phyloP scores from a whole-genome alignment of 2,329 filamentous ascomycete species.

The Ploettnerulaceae sp. region DNA sequence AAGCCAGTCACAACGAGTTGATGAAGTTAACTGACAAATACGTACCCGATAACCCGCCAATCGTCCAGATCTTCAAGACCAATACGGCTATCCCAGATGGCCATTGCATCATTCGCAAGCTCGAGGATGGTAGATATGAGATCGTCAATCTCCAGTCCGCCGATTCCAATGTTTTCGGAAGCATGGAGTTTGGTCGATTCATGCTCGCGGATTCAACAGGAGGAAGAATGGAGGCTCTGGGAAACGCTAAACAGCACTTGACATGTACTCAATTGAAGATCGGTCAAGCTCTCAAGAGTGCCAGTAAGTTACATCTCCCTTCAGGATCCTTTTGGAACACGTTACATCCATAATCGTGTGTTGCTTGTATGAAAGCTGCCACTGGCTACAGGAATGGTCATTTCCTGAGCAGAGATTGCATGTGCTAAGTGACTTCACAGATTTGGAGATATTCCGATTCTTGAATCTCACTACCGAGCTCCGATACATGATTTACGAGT shows the following conservation, averaged over 20 bases:
- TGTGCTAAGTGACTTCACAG: neutral
- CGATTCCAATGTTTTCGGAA: neutral
- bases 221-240: neutral
- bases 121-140: constrained; percentile 1
- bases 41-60: too few species aligned
- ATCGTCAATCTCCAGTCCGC: neutral
- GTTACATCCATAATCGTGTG: too few species aligned
- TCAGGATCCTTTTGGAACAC: too few species aligned
- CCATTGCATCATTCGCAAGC: constrained; percentile 1
- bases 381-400: too few species aligned
- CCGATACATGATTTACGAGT: neutral
- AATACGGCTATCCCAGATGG: neutral
- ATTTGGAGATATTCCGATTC: constrained; percentile 2
- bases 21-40: too few species aligned
- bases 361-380: too few species aligned
- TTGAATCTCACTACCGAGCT: constrained; percentile 2
- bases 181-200: neutral
- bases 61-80: neutral
- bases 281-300: constrained; percentile 1
- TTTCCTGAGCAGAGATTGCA: too few species aligned
- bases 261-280: neutral
- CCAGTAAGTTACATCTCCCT: neutral
- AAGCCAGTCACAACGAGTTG: too few species aligned
- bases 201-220: neutral
- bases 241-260: neutral